Base-by-base conservation (phyloP, 2,329 filamentous ascomycete genomes). In the Ophiostoma australiae region DNA sequence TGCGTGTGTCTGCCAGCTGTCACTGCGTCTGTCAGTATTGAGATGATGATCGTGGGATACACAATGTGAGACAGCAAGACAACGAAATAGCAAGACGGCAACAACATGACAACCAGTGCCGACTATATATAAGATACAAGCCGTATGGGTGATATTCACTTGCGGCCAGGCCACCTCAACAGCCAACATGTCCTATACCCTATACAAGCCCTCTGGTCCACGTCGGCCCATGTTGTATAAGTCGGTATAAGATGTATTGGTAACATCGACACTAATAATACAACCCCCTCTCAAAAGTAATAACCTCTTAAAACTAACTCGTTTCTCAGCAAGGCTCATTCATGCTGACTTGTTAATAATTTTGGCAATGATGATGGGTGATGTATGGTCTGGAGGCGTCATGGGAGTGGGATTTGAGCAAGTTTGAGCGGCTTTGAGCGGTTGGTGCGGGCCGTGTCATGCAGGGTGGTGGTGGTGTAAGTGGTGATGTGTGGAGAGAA, bases 341-440 rank as follows among this genome's bases (percentile, higher is more conserved):
- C 10, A 13, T 55, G 52, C n/a, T 55, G 52, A 55, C 13, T 27
- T 23, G 27, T 55, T 23, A 27, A 55, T 55, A 55, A 55, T 55
- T 1, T 31, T 31, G 11, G 4, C 48, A 52, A 52, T 20, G 48
- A 52, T 10, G 2, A n/a, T 23, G 23, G 13, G 23, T 11, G 41
- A 48, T 48, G 17, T 17, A 11, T 17, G 13, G 13, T 17, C 4
- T 15, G 17, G 35, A 15, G 23, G 15, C 55, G 27, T 17, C 27
- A 20, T 44, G 41, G 35, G 52, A 23, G 27, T 27, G 52, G 44
- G 27, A 27, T 5, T 13, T 70, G 65, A 68, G 70, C 70, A 70
- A 61, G 65, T 70, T 70, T 70, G 69, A 52, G 69, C 69, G 41
- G 44, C 69, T 70, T 70, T 68, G 63, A 55, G 52, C n/a, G 23